Conservation (phyloP, 495 filamentous ascomycete species). For the Penicillium diatomitis region DNA sequence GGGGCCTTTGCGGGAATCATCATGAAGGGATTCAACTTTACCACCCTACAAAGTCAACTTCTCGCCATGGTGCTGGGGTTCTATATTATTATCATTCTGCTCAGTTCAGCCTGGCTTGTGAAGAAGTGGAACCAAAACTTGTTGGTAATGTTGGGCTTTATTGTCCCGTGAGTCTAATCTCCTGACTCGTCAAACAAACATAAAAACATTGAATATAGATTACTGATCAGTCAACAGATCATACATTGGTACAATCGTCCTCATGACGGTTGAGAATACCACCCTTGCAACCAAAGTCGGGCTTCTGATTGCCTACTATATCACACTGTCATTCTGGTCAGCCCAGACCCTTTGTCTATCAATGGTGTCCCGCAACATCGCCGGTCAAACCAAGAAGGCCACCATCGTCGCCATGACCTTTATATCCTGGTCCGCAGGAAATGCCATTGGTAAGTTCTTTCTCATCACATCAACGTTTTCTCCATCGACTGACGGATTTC, state of each 20-base stretch:
- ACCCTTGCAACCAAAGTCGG: slow-evolving; percentile 41
- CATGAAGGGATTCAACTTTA: slow-evolving; percentile 36
- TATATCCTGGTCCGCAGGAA: slow-evolving; percentile 35
- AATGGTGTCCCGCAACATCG: slow-evolving; percentile 56
- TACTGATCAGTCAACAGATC: slow-evolving; percentile 13
- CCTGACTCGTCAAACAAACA: not conserved
- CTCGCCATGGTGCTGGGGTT: slow-evolving; percentile 61
- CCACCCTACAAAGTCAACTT: slow-evolving; percentile 33
- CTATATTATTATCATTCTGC: slow-evolving; percentile 52
- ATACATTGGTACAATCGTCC: slow-evolving; percentile 53
- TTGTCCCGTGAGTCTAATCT: slow-evolving; percentile 46
- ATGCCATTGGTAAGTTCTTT: slow-evolving; percentile 27
- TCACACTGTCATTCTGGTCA: slow-evolving; percentile 48
- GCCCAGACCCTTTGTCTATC: slow-evolving; percentile 49
- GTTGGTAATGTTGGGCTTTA: slow-evolving; percentile 52
- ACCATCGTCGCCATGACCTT: slow-evolving; percentile 38
- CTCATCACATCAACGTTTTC: not conserved
- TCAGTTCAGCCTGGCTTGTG: slow-evolving; percentile 54
- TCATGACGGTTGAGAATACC: slow-evolving; percentile 49
- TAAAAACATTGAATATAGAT: not conserved
- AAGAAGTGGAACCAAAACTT: slow-evolving; percentile 56
- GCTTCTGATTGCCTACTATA: slow-evolving; percentile 52
- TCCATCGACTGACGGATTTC: not conserved
- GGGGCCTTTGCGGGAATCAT: slow-evolving; percentile 60
- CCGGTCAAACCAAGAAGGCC: slow-evolving; percentile 60